phyloP scores from a whole-genome alignment of 2,329 filamentous ascomycete species.

The Aureobasidium sp. region DNA sequence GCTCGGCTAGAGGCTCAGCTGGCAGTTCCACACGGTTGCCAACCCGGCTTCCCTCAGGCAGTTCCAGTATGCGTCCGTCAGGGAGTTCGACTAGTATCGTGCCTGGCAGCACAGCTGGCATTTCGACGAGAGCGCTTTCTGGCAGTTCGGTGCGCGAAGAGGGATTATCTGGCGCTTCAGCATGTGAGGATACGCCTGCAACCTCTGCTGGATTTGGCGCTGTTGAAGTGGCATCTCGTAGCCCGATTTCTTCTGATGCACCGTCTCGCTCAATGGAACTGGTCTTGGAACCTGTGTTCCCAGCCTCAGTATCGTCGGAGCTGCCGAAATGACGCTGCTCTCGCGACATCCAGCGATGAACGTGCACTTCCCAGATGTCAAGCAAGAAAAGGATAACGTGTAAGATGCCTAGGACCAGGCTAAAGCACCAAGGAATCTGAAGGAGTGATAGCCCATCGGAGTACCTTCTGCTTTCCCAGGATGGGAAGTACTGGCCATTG shows the following conservation, averaged over 20 bases:
- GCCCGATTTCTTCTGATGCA: not conserved
- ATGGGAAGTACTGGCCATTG: not conserved
- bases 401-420: not conserved
- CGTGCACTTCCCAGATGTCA: not conserved
- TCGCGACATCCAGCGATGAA: not conserved
- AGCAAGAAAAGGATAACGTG: not conserved
- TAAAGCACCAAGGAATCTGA: not conserved
- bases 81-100: not conserved
- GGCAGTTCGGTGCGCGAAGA: not conserved
- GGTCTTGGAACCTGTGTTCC: not conserved
- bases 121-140: not conserved
- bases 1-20: not conserved
- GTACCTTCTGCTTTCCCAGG: not conserved
- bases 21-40: not conserved
- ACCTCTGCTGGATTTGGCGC: not conserved
- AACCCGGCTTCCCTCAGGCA: not conserved
- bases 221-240: not conserved
- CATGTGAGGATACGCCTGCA: not conserved
- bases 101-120: not conserved
- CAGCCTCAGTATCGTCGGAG: not conserved
- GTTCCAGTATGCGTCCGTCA: conserved; percentile 1
- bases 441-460: not conserved
- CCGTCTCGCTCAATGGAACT: not conserved
- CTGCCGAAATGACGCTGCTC: not conserved
- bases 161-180: not conserved